Evolutionary conservation across 352 stramenopile species (phyloP).

Genomic region (Phytophthora ramorum): DNA sequence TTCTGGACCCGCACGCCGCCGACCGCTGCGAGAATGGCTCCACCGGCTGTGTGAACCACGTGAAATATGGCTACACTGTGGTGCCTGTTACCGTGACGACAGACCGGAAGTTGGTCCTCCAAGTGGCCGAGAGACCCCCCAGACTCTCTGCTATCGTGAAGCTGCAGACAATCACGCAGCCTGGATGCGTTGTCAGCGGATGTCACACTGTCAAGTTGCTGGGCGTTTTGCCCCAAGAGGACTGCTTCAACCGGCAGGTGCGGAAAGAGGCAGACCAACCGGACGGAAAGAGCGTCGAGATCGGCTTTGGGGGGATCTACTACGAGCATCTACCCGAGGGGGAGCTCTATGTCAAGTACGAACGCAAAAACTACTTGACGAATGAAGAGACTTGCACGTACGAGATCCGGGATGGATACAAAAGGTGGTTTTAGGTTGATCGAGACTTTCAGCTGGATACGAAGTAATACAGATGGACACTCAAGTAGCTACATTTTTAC

Average conservation of each 20-base stretch:
- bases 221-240: constrained; percentile 45
- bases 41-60: constrained; percentile 49
- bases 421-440: constrained; percentile 55
- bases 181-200: constrained; percentile 53
- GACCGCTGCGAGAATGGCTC: constrained; percentile 41
- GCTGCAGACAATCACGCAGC: constrained; percentile 57
- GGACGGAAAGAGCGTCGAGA: constrained; percentile 41
- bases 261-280: constrained; percentile 42
- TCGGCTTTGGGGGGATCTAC: constrained; percentile 67
- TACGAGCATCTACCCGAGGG: constrained; percentile 60
- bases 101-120: constrained; percentile 44
- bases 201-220: constrained; percentile 44
- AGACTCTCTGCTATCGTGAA: constrained; percentile 47
- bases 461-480: not conserved
- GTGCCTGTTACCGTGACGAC: constrained; percentile 47
- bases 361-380: constrained; percentile 60
- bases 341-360: constrained; percentile 66
- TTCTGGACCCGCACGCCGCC: constrained; percentile 47
- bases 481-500: not conserved
- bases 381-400: constrained; percentile 52
- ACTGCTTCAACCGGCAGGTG: constrained; percentile 55
- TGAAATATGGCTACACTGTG: constrained; percentile 62
- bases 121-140: constrained; percentile 42
- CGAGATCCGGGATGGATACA: constrained; percentile 59
- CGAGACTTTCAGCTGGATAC: not conserved